Base-by-base conservation (phyloP, 768 basidiomycete genomes). In the Crepidotus variabilis region DNA sequence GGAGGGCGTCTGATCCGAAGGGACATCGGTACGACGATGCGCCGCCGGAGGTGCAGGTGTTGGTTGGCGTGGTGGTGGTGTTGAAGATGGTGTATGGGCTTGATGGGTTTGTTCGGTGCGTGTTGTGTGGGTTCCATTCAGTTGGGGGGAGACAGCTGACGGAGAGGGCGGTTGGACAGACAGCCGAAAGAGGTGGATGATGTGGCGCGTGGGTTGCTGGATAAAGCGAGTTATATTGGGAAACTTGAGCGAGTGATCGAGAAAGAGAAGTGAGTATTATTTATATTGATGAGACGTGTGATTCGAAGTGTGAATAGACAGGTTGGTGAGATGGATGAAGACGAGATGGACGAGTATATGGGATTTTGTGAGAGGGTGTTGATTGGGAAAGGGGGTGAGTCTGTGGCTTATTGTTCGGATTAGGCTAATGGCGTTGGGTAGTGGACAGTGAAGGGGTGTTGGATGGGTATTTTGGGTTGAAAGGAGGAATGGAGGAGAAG, bases 61-160 rank as follows among this genome's bases (percentile, higher is more conserved):
- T 82, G 46, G 83, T 81, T 1, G 75, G 75, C 13, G 79, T 81
- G 49, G 76, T 94, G 11, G 77, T 92, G 10, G 84, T 86, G 34
- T 75, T 94, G 62, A 95, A 94, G 72, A 78, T 96, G 78, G 80
- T 86, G 22, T 94, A 94, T 63, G 94, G 93, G 0, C 65, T 94
- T 24, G 92, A 94, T 66, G 90, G 85, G 24, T 74, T 72, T 60
- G 55, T 63, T 52, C 81, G 90, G 89, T 85, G 65, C 57, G 72
- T 59, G 2, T n/a, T 14, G 47, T 47, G 16, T 22, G 46, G 47
- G 60, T 47, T 28, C 34, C 32, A 22, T 18, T 48, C 43, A 48
- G 36, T 39, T 57, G 57, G 57, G 46, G 24, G 52, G n/a, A n/a
- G 11, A 54, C 32, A 16, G 51, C 57, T 48, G 58, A 28, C 28